These are phyloP conservation scores for Metschnikowia borealis DNA, from an alignment of 805 yeast genomes.

Conservation along the genomic window DNA sequence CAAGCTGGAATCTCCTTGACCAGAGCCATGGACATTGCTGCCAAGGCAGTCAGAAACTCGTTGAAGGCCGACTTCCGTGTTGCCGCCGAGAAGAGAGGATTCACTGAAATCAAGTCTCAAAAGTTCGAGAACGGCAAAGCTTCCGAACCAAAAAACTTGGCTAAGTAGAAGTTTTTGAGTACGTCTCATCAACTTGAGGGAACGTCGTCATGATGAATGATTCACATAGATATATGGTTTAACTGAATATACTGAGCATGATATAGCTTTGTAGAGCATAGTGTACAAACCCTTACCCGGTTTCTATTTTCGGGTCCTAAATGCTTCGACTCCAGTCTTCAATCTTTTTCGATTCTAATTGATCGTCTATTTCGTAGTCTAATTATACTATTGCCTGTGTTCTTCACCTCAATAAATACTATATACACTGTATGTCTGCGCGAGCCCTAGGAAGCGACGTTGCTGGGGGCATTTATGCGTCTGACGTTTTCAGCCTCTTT, in stretches of 20 bases:
- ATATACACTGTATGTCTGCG: constrained; percentile 9
- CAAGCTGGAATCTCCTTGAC: constrained; percentile 59
- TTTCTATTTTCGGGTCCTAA: no score
- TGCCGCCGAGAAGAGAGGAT: constrained; percentile 66
- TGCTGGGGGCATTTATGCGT: constrained; percentile 6
- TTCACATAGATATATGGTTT: background rate
- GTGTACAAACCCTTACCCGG: background rate
- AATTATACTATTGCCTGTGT: background rate
- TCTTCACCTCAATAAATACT: constrained; percentile 7
- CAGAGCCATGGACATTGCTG: constrained; percentile 88
- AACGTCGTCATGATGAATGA: background rate
- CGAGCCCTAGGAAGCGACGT: constrained; percentile 2
- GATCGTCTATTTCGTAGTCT: no score
- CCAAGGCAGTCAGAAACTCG: constrained; percentile 81
- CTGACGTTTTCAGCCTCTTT: constrained; percentile 16
- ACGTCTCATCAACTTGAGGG: background rate
- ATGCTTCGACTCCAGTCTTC: no score
- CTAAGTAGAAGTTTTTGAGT: constrained; percentile 15
- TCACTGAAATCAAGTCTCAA: constrained; percentile 69
- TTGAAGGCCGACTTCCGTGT: constrained; percentile 83
- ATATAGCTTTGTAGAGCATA: background rate
- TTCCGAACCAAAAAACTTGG: constrained; percentile 38
- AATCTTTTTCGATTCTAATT: no score
- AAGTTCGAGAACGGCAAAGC: constrained; percentile 66
- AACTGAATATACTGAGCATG: constrained; percentile 3